Base-by-base conservation (phyloP, 352 stramenopile species). In the Pythium pyrilobum region DNA sequence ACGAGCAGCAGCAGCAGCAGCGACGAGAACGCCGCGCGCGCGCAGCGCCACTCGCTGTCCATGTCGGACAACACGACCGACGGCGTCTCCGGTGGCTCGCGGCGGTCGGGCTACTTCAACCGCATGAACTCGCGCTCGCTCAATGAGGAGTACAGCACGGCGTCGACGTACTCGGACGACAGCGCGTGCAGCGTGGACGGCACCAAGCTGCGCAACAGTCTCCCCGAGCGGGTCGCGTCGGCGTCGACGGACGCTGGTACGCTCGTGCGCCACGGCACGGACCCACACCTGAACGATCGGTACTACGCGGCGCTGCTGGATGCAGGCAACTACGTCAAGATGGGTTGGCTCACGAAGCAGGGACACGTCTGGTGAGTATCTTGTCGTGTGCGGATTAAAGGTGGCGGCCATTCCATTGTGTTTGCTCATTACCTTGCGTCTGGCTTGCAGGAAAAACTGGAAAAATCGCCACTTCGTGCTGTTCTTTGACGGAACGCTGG, bases 381-480 rank as follows among this genome's bases (percentile, higher is more conserved):
- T 11, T 15, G 18, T 20, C 13, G 20, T 16, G 12, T 21, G 24
- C 32, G 15, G 20, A 12, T 39, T n/a, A n/a, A n/a, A n/a, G n/a
- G 43, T n/a, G 21, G 29, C 25, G 32, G 31, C n/a, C n/a, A n/a
- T n/a, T n/a, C n/a, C n/a, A n/a, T n/a, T n/a, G n/a, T n/a, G n/a
- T n/a, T n/a, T n/a, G n/a, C n/a, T n/a, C n/a, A n/a, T 34, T 34
- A 34, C 29, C 7, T 12, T 34, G 7, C 12, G 7, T 7, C 7
- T 34, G 29, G 7, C 12, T 28, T 20, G n/a, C 42, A 83, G 76
- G 76, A 89, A 92, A 56, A 92, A 69, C 46, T 95, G 85, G 85
- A 95, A 93, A 61, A 81, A 60, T 51, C 80, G 85, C 31, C 93
- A 88, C 57, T 95, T 95, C 45, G 81, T 95, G 34, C 59, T 95